These are phyloP conservation scores for Aspergillus pseudotamarii DNA, from an alignment of 2,329 filamentous ascomycete species.

Conservation along the genomic window DNA sequence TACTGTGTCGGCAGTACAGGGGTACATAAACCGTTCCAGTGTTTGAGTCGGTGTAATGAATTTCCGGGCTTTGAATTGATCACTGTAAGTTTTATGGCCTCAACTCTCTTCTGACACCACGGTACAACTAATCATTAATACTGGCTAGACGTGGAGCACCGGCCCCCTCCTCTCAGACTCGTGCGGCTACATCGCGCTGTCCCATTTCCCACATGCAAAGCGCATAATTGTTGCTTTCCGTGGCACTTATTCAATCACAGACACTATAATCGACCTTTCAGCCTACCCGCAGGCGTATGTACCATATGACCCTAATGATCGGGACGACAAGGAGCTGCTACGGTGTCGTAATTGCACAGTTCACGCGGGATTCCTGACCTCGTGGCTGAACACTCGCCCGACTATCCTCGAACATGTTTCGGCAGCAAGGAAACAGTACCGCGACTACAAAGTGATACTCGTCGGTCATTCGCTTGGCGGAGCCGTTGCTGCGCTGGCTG, in stretches of 20 bases:
- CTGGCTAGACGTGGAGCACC: slow-evolving; percentile 78
- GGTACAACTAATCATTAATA: not conserved
- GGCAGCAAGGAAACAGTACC: slow-evolving; percentile 62
- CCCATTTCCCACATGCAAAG: slow-evolving; percentile 62
- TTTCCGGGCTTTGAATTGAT: slow-evolving; percentile 80
- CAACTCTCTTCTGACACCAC: not conserved
- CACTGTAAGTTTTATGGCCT: slow-evolving; percentile 46
- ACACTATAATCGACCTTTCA: slow-evolving; percentile 87
- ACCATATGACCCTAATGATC: slow-evolving; percentile 69
- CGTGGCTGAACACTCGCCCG: slow-evolving; percentile 76
- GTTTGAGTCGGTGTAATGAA: slow-evolving; percentile 80
- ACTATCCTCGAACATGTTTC: slow-evolving; percentile 70
- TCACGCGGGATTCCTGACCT: slow-evolving; percentile 83
- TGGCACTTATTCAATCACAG: slow-evolving; percentile 90
- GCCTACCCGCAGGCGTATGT: slow-evolving; percentile 88
- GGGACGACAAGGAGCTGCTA: slow-evolving; percentile 47
- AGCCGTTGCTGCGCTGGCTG: slow-evolving; percentile 85
- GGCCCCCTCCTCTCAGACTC: slow-evolving; percentile 84
- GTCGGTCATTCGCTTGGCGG: slow-evolving; percentile 92
- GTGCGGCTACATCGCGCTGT: slow-evolving; percentile 91
- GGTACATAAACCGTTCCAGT: slow-evolving; percentile 79
- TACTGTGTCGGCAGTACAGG: slow-evolving; percentile 91
- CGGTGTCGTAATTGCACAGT: slow-evolving; percentile 87
- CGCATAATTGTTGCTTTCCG: slow-evolving; percentile 86
- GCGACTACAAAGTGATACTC: slow-evolving; percentile 72